Conservation (phyloP, 2,329 filamentous ascomycete species). For the Aspergillus cejpii region DNA sequence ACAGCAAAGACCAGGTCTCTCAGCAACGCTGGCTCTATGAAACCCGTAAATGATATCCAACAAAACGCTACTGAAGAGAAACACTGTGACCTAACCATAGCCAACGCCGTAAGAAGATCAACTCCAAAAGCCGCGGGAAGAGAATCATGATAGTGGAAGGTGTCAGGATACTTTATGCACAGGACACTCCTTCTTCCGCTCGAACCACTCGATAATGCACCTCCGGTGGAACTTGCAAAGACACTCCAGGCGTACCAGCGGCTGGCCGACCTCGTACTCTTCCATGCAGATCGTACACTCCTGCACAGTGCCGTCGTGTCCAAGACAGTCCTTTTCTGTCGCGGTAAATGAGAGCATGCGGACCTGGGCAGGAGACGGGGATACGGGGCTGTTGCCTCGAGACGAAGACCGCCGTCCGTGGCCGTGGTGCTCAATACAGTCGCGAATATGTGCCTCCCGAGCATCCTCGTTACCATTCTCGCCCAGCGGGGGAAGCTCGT, state of each 20-base stretch:
- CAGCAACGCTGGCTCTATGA: not conserved
- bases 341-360: slow-evolving; percentile 48
- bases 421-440: slow-evolving; percentile 39
- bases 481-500: slow-evolving; percentile 34
- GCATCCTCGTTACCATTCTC: slow-evolving; percentile 34
- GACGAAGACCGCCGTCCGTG: slow-evolving; percentile 18
- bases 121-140: not conserved
- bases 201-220: slow-evolving; percentile 58
- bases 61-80: not conserved
- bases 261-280: slow-evolving; percentile 55
- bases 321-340: slow-evolving; percentile 58
- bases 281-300: slow-evolving; percentile 62
- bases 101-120: not conserved
- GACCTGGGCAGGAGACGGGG: slow-evolving; percentile 21
- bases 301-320: slow-evolving; percentile 46
- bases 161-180: slow-evolving; percentile 49
- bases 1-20: not conserved
- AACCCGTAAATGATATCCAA: not conserved
- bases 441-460: slow-evolving; percentile 42
- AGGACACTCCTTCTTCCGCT: slow-evolving; percentile 53
- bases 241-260: slow-evolving; percentile 55
- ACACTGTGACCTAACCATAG: not conserved
- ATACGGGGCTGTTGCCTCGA: slow-evolving; percentile 14
- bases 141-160: no score
- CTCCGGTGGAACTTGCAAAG: slow-evolving; percentile 58